Evolutionary conservation across 768 basidiomycete species (phyloP).

Genomic region (Pleurotus citrinopileatus): DNA sequence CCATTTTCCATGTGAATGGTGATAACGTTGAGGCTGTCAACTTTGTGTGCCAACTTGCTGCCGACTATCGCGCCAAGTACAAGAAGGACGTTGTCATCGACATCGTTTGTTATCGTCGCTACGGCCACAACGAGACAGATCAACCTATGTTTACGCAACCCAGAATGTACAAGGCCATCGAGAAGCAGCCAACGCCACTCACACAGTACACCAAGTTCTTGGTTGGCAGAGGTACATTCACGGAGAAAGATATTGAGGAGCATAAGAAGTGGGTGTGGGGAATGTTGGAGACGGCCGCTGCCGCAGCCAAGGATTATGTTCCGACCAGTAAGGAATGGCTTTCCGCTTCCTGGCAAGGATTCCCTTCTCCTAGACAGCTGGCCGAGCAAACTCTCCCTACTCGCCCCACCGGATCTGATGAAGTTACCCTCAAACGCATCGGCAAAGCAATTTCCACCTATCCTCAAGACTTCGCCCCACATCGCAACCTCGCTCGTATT

Average conservation of each 20-base stretch:
- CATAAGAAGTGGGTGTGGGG: conserved; percentile 99
- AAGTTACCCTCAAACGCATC: conserved; percentile 73
- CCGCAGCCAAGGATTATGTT: conserved; percentile 92
- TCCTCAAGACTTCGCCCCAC: conserved; percentile 82
- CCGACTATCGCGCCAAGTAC: conserved; percentile 97
- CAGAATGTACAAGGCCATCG: conserved; percentile 96
- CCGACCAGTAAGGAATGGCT: conserved; percentile 97
- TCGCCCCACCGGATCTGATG: conserved; percentile 79
- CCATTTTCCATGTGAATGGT: conserved; percentile 99
- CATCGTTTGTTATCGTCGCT: conserved; percentile 97
- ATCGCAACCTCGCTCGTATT: conserved; percentile 94
- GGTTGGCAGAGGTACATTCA: conserved; percentile 88
- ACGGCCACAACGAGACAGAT: conserved; percentile 99
- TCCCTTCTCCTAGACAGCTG: conserved; percentile 95
- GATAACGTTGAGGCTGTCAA: conserved; percentile 98
- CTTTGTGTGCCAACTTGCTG: conserved; percentile 97
- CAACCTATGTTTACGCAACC: conserved; percentile 99
- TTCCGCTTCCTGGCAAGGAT: conserved; percentile 96
- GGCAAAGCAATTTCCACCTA: conserved; percentile 86
- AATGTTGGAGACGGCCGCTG: conserved; percentile 95
- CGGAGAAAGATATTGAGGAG: conserved; percentile 93
- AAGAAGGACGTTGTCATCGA: conserved; percentile 99
- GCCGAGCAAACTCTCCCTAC: conserved; percentile 92
- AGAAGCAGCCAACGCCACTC: conserved; percentile 88
- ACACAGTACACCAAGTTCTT: conserved; percentile 92